A percentile compares a stretch with the other conserved stretches of the same genome.
phyloP scores from a whole-genome alignment of 768 basidiomycete genomes.

The Leccinum incarnatum region DNA sequence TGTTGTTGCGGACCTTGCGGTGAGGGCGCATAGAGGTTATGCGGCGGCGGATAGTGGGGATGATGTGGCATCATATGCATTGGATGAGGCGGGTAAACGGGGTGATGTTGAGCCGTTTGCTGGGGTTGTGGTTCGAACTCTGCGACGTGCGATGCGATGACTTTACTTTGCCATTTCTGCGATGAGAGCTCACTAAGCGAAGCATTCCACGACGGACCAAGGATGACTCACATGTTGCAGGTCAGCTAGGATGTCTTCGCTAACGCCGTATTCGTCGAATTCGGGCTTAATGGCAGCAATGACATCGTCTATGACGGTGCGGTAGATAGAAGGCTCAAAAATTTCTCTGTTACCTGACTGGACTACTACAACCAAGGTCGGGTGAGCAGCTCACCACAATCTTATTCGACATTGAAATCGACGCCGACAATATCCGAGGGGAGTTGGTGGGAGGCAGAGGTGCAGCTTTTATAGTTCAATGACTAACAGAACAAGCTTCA shows the following conservation, averaged over 20 bases:
- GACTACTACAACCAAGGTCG: slow-evolving; percentile 56
- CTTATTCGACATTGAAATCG: slow-evolving; percentile 85
- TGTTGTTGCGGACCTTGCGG: slow-evolving; percentile 19
- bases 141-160: slow-evolving; percentile 91
- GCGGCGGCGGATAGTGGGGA: slow-evolving; percentile 51
- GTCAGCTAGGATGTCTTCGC: slow-evolving; percentile 84
- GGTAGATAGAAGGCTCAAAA: slow-evolving; percentile 87
- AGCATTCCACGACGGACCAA: slow-evolving; percentile 11
- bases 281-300: slow-evolving; percentile 83
- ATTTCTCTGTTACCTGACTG: slow-evolving; percentile 49
- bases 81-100: slow-evolving; percentile 57
- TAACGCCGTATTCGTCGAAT: slow-evolving; percentile 95
- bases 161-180: slow-evolving; percentile 96
- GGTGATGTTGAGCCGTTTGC: slow-evolving; percentile 46
- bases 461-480: slow-evolving; percentile 41
- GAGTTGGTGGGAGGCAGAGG: slow-evolving; percentile 33
- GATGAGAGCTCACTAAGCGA: slow-evolving; percentile 4
- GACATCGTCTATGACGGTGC: slow-evolving; percentile 95
- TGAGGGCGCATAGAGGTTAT: slow-evolving; percentile 49
- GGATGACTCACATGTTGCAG: slow-evolving; percentile 75
- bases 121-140: slow-evolving; percentile 73
- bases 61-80: slow-evolving; percentile 56
- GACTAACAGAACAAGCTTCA: slow-evolving; percentile 34
- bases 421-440: slow-evolving; percentile 28
- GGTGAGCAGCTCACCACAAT: slow-evolving; percentile 92